Evolutionary conservation across 805 yeast species (phyloP).

Genomic region (Sungouiella thailandica): DNA sequence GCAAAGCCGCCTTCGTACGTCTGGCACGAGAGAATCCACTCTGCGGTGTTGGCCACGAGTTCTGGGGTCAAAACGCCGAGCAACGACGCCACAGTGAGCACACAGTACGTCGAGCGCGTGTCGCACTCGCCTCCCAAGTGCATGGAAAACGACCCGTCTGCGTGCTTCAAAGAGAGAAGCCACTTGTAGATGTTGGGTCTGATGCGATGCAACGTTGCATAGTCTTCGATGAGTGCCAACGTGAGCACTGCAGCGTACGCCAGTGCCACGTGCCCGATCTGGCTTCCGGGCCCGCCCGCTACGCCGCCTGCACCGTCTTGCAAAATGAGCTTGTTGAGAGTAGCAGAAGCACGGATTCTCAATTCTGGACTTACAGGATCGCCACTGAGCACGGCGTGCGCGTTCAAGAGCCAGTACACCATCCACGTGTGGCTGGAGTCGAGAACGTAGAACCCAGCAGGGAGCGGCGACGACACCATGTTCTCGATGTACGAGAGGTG

Average conservation of each 20-base stretch:
- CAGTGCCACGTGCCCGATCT: slow-evolving; percentile 79
- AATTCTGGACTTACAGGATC: slow-evolving; percentile 1
- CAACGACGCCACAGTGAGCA: slow-evolving; percentile 64
- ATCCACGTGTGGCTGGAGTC: slow-evolving; percentile 96
- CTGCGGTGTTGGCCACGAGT: slow-evolving; percentile 45
- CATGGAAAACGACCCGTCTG: slow-evolving; percentile 75
- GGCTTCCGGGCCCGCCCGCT: slow-evolving; percentile 78
- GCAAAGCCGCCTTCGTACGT: slow-evolving; percentile 96
- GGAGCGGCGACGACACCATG: slow-evolving; percentile 42
- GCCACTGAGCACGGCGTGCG: slow-evolving; percentile 17
- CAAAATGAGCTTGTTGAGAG: slow-evolving; percentile 22
- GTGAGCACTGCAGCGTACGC: slow-evolving; percentile 74
- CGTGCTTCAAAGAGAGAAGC: slow-evolving; percentile 58
- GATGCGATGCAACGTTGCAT: slow-evolving; percentile 20
- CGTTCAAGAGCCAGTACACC: slow-evolving; percentile 75
- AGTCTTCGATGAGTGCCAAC: slow-evolving; percentile 48
- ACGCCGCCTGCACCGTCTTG: slow-evolving; percentile 50
- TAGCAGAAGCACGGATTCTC: slow-evolving; percentile 13
- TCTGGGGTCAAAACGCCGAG: slow-evolving; percentile 61
- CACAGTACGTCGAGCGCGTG: slow-evolving; percentile 83
- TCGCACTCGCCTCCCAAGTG: slow-evolving; percentile 79
- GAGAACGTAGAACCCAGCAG: slow-evolving; percentile 46
- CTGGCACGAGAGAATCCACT: slow-evolving; percentile 70
- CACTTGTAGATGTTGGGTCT: slow-evolving; percentile 50
- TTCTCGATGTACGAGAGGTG: slow-evolving; percentile 43